Evolutionary conservation across 1,284 basidiomycete species (phyloP), one percentile per base, ranked within the genome.

Genomic region (Cerioporus squamosus): DNA sequence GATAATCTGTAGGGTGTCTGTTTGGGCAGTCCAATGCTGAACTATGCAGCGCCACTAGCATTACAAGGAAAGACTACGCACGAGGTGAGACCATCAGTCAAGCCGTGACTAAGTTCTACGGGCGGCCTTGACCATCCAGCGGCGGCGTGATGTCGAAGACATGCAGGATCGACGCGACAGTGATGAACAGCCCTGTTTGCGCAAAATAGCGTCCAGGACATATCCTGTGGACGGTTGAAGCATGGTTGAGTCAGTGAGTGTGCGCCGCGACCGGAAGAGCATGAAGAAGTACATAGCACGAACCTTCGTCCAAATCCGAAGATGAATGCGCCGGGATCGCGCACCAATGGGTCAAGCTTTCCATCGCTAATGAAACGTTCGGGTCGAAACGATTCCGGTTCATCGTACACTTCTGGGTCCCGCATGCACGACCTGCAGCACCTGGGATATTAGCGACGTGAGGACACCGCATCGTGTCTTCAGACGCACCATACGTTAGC

Each of bases 221-320:
- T 6, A 59, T 57, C 20, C 61, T 62, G 39, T n/a, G n/a, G n/a
- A n/a, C n/a, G n/a, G n/a, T n/a, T n/a, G n/a, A 29, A 10, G 2
- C 10, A 29, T 10, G 38, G 18, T 24, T 7, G 2, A n/a, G 43
- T 14, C 18, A 14, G 22, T 18, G 18, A 15, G 3, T 20, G 18
- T 8, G n/a, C 22, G n/a, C 14, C 22, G 14, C 8, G 14, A 18
- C n/a, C 20, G 43, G 24, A 10, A 18, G 46, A 33, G 20, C 29
- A 9, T 29, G 29, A 7, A 29, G 10, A 10, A 29, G 29, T 29
- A n/a, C n/a, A n/a, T n/a, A 10, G 12, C 14, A 42, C 63, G 6
- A 18, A 63, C 63, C 67, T 50, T 26, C 66, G 51, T 10, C 68
- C 68, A 29, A 65, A 68, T 4, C 66, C 68, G 33, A 66, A 69